Conservation (phyloP, 345 rosid species). For the Pistacia integerrima region DNA sequence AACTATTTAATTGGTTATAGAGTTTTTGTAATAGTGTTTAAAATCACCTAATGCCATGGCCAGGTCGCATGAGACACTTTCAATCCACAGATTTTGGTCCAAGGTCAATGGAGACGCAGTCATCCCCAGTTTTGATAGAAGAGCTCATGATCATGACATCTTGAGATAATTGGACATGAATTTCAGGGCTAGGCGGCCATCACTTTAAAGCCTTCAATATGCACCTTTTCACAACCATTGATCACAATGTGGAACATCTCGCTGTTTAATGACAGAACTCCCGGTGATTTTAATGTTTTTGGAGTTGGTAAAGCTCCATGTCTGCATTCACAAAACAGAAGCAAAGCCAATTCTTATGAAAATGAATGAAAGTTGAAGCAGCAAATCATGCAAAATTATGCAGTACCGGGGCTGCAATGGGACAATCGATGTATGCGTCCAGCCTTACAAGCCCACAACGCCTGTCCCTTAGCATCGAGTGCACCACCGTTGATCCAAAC, state of each 20-base stretch:
- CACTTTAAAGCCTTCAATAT: background rate
- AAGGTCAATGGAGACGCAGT: constrained; percentile 22
- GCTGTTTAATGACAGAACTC: constrained; percentile 19
- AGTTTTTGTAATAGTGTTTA: too few relatives aligned
- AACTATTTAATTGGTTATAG: too few relatives aligned
- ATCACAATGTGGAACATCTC: constrained; percentile 18
- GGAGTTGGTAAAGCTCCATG: constrained; percentile 7
- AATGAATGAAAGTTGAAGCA: too few relatives aligned
- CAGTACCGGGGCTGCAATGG: constrained; percentile 60
- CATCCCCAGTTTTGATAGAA: constrained; percentile 19
- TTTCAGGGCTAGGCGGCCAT: constrained; percentile 20
- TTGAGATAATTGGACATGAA: constrained; percentile 14
- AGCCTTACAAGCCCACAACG: constrained; percentile 60
- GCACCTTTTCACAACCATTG: constrained; percentile 10
- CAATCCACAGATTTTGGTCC: constrained; percentile 15
- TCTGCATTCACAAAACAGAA: background rate
- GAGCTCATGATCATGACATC: background rate
- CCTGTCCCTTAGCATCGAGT: constrained; percentile 58
- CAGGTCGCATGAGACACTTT: constrained; percentile 21
- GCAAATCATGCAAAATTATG: background rate
- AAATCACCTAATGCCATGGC: background rate
- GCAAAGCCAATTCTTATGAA: background rate
- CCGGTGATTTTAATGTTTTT: constrained; percentile 8
- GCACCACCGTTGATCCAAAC: constrained; percentile 52
- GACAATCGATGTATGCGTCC: constrained; percentile 30